Evolutionary conservation across 2,329 filamentous ascomycete genomes (phyloP), one percentile per base, ranked within the genome.

Genomic region (Aspergillus neotritici): DNA sequence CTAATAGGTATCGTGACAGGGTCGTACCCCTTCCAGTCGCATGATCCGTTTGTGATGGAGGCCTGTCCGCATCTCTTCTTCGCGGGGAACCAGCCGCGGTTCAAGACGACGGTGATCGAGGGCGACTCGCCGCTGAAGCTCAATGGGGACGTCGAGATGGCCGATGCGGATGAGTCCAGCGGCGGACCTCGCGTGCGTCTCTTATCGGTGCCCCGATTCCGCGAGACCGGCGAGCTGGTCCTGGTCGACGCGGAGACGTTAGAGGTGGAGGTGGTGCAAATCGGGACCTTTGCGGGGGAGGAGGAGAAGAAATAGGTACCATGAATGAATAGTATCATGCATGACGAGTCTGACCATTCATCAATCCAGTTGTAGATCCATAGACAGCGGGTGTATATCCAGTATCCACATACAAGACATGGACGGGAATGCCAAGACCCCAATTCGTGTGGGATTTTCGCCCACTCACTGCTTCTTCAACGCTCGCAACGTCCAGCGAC

Each of bases 1-100:
- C 47, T 55, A 44, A 61, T 21, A 3, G 15, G 35, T 28, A 44
- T 31, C 2, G 16, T 21, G 15, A 12, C 47, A 90, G 87, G 87
- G 87, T 90, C 86, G 60, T 98, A 97, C 61, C 93, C 93, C 0
- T 98, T 95, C 67, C 90, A 97, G 66, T 86, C 93, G 13, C 79
- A 88, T 38, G 94, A 98, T 60, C 89, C 87, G 1, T 94, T 97
- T 60, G 84, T 97, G 34, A 76, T 98, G 57, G 80, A 83, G 50
- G 72, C 82, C 13, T 94, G 87, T 50, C 93, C 93, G 2, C 91
- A 98, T 59, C 73, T 98, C 28, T 97, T 88, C 69, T 87, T 98
- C 63, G 84, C 86, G 1, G 90, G 90, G 12, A 89, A 86, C 55
- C 89, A 95, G 64, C 83, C 87, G 3, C 74, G 75, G 40, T 94